Base-by-base conservation (phyloP, 2,329 filamentous ascomycete species). In the Neonectria neomacrospora region DNA sequence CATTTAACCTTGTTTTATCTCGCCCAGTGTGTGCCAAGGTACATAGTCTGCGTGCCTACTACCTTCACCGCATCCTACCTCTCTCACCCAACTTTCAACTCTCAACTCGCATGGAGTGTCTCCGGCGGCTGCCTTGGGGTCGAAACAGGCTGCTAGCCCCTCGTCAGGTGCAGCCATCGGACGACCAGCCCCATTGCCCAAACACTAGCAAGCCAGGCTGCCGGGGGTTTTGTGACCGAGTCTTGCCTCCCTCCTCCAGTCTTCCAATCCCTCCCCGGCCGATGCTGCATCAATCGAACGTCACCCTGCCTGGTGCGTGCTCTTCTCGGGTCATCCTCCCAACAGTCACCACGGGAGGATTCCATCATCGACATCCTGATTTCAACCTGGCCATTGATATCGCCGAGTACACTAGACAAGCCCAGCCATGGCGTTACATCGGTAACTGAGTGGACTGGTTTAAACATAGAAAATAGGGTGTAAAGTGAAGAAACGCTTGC, bases 241-340 rank as follows among this genome's bases (percentile, higher is more conserved):
- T 9, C 37, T 32, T 32, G 1, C 18, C 11, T n/a, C 30, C 37
- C 48, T 3, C 34, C n/a, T 57, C 9, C 22, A 30, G 22, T 18
- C 14, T 39, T 20, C 10, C 9, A 20, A 30, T n/a, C 45, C 28
- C 45, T 28, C 32, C 44, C 44, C 28, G 22, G 42, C 34, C 44
- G 9, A 30, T 22, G 11, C 54, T 42, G 37, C 45, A 53, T 57
- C 54, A 54, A 62, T 62, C 59, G 39, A 44, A 28, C n/a, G 47
- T 52, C 58, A 51, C 42, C 44, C 34, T 44, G 23, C 34, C 42
- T 41, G 30, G 47, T 37, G 23, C 44, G 10, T 61, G 16, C 37
- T 32, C 47, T 30, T 22, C 47, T 57, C 48, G 48, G 54, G 47
- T 56, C 58, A 61, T 61, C 56, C 48, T 61, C 47, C 47, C 39